Conservation (phyloP, 164 flowering plant species). For the Taxillus chinensis region DNA sequence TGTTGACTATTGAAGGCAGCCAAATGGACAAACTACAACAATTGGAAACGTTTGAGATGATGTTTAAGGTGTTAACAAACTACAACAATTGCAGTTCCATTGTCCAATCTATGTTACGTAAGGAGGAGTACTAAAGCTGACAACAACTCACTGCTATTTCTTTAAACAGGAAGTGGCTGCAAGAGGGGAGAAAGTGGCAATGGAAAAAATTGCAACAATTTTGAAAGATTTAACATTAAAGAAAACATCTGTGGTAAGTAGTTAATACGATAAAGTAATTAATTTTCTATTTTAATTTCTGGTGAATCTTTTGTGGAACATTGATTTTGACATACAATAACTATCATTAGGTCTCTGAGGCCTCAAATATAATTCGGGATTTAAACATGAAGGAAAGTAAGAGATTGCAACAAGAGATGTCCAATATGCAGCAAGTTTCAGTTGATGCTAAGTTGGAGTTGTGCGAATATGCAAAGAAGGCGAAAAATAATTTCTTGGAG, state of each 20-base stretch:
- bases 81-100: not conserved
- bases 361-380: conserved; percentile 33
- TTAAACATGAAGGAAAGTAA: conserved; percentile 24
- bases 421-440: conserved; percentile 40
- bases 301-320: no score
- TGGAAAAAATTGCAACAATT: conserved; percentile 52
- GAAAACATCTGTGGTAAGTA: conserved; percentile 45
- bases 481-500: conserved; percentile 36
- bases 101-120: not conserved
- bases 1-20: conserved; percentile 34
- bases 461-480: conserved; percentile 32
- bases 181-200: conserved; percentile 57
- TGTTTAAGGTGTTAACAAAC: conserved; percentile 65
- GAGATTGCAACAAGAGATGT: conserved; percentile 37
- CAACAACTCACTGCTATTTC: not conserved
- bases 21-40: conserved; percentile 29
- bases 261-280: no score
- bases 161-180: conserved; percentile 61
- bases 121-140: conserved; percentile 1
- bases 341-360: conserved; percentile 52
- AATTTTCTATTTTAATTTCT: no score
- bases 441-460: conserved; percentile 31
- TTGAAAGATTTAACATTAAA: conserved; percentile 40
- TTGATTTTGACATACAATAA: conserved; percentile 1
- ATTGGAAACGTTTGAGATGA: conserved; percentile 39